Evolutionary conservation across 148 eudicot species (phyloP), one percentile per base, ranked within the genome.

Genomic region (Chenopodium berlandieri): DNA sequence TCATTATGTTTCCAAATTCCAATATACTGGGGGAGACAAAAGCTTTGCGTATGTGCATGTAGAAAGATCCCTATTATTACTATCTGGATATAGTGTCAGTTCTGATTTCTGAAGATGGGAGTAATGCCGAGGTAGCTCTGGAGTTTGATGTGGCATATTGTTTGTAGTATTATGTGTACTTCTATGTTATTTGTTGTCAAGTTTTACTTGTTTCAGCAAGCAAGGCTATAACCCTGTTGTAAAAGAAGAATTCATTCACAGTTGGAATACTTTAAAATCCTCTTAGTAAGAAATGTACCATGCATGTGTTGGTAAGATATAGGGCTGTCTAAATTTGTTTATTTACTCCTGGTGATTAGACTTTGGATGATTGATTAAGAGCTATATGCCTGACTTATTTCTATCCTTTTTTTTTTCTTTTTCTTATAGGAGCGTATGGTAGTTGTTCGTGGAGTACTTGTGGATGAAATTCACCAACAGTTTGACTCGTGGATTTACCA

Each of bases 391-490:
- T 68, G 30, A 69, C 40, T 62, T 5, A 46, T 25, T 71, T 10
- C 8, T 65, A 0, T 70, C 4, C 48, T 11, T 70, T 60, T 48
- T 27, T 27, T 27, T 0, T 27, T 27, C 27, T 27, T 27, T 27
- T 22, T 27, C 40, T 40, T 81, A 16, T 75, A 94, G 98, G 90
- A 84, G 62, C 89, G 89, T 13, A 67, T 91, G 71, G 88, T 83
- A 85, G 92, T 94, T 82, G 86, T 90, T 0, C 91, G 89, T 63
- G 98, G 98, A 78, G 87, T 90, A 69, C 87, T 94, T 37, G 90
- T 92, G 46, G 92, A 94, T 80, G 98, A 94, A 88, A 87, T 94
- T 86, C 94, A 88, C 84, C 98, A 94, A 82, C 91, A 86, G 67
- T 91, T 89, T 65, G 85, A 68, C 84, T 87, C 97, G 11, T 92